Evolutionary conservation across 2,329 filamentous ascomycete genomes (phyloP).

Genomic region (Corinectria fuckeliana): DNA sequence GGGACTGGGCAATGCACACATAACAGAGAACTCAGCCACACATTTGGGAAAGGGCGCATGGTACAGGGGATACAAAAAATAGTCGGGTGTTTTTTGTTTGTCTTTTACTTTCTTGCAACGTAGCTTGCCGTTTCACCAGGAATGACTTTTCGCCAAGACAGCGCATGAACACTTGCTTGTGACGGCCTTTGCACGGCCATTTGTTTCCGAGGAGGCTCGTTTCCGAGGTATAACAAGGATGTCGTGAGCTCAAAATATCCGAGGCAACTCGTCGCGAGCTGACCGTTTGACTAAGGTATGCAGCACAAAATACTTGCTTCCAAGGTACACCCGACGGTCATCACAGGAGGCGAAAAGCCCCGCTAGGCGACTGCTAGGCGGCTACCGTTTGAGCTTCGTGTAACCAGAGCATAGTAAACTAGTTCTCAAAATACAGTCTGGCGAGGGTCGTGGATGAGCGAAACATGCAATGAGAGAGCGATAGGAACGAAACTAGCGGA

Average conservation of each 20-base stretch:
- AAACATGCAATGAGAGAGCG: not conserved
- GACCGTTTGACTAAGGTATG: not conserved
- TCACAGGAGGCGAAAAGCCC: too few species aligned
- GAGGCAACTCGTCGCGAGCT: not conserved
- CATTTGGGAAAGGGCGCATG: conserved; percentile 28
- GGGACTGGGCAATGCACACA: conserved; percentile 18
- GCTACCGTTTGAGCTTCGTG: not conserved
- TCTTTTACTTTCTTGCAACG: conserved; percentile 11
- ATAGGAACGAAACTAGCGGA: not conserved
- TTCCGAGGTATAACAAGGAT: not conserved
- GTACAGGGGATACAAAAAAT: conserved; percentile 25
- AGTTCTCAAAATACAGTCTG: not conserved
- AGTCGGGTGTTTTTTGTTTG: conserved; percentile 11
- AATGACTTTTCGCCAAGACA: conserved; percentile 7
- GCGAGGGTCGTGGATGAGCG: not conserved
- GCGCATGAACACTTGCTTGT: not conserved
- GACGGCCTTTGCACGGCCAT: too few species aligned
- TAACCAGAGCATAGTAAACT: not conserved
- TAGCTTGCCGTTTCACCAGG: conserved; percentile 3
- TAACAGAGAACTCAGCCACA: conserved; percentile 11
- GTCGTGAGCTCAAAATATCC: not conserved
- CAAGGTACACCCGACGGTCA: not conserved
- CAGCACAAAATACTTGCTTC: not conserved
- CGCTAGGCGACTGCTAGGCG: too few species aligned
- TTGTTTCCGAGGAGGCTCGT: not conserved